Percentiles rank a stretch among this genome's conserved stretches.
Conservation (phyloP, 768 basidiomycete species). For the Phylloporus rhodoxanthus region DNA sequence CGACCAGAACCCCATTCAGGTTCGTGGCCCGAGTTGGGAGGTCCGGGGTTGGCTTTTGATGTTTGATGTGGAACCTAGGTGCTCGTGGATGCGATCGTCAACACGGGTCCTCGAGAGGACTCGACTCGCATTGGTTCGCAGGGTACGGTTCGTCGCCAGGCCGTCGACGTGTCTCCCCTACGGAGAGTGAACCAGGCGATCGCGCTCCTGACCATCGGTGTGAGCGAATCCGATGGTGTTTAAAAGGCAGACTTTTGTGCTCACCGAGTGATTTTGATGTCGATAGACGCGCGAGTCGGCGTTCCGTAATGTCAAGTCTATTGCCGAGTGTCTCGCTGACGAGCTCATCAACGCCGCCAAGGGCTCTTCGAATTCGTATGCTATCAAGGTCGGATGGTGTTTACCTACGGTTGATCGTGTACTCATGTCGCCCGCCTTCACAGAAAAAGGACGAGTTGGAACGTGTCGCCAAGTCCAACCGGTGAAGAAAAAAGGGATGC, state of each 20-base stretch:
- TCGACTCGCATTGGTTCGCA: constrained; percentile 99
- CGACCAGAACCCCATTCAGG: constrained; percentile 99
- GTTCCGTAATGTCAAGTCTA: constrained; percentile 99
- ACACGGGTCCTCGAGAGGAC: constrained; percentile 99
- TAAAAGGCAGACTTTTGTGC: background rate
- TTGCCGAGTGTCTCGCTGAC: constrained; percentile 98
- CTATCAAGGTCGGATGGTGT: constrained; percentile 74
- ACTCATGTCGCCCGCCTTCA: constrained; percentile 1
- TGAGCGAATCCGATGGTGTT: constrained; percentile 38
- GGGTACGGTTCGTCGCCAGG: constrained; percentile 98
- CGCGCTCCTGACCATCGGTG: constrained; percentile 91
- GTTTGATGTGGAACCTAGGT: constrained; percentile 41
- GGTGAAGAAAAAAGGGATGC: constrained; percentile 54
- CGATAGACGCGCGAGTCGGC: constrained; percentile 94
- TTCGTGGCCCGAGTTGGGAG: constrained; percentile 31
- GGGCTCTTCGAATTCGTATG: constrained; percentile 99
- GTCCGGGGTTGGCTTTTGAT: background rate
- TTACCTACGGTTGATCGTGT: background rate
- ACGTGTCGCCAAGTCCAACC: constrained; percentile 99
- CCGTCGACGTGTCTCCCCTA: constrained; percentile 98
- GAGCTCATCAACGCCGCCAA: constrained; percentile 99
- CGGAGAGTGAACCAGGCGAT: constrained; percentile 98
- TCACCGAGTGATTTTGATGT: background rate
- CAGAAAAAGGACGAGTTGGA: constrained; percentile 99
- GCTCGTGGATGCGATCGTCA: constrained; percentile 97